Conservation (phyloP, 768 basidiomycete genomes). For the Xerocomellus intermedius region DNA sequence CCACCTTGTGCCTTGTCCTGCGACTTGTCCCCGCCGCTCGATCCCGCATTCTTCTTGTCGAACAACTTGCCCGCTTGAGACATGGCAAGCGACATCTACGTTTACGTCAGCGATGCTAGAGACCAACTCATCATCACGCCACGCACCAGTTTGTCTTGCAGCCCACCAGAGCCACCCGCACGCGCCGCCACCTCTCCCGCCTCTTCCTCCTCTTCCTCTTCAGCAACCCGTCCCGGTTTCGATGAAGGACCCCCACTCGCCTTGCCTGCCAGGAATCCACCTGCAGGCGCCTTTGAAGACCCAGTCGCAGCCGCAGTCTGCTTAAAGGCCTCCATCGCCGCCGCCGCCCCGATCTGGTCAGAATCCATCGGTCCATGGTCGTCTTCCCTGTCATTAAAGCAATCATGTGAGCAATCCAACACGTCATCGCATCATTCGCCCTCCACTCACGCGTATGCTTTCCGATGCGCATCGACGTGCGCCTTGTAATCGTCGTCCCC, state of each 20-base stretch:
- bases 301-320: constrained; percentile 15
- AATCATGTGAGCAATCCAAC: background rate
- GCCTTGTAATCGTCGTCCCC: constrained; percentile 15
- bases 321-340: constrained; percentile 33
- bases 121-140: background rate
- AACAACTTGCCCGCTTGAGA: constrained; percentile 32
- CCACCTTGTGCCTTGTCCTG: constrained; percentile 30
- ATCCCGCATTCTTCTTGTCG: constrained; percentile 31
- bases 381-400: constrained; percentile 8
- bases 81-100: constrained; percentile 31
- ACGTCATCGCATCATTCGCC: no score
- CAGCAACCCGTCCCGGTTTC: background rate
- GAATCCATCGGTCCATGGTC: constrained; percentile 27
- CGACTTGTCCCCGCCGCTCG: constrained; percentile 5
- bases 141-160: constrained; percentile 33
- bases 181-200: constrained; percentile 12
- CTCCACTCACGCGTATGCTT: constrained; percentile 31
- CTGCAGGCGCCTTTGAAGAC: constrained; percentile 15
- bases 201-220: background rate
- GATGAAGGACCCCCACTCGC: background rate
- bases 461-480: constrained; percentile 28
- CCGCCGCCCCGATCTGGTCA: constrained; percentile 28
- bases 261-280: constrained; percentile 14
- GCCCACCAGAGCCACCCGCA: constrained; percentile 12
- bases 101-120: background rate